phyloP scores from a whole-genome alignment of 768 basidiomycete species.

The Rhodosporidiobolus sp. region DNA sequence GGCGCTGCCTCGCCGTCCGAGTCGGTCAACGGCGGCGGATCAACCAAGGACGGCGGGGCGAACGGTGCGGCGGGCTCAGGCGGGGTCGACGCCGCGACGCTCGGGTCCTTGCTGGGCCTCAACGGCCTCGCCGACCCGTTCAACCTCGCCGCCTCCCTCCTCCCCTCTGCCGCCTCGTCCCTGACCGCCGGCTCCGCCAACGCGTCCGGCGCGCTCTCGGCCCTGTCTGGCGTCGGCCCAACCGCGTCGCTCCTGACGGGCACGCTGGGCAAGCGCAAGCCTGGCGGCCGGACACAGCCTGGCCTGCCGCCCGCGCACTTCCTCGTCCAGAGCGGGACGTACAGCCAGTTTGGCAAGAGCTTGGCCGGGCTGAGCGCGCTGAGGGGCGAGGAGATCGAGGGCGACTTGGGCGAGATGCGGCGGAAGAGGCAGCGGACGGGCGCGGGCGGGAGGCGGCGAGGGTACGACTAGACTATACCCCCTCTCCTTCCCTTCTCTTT shows the following conservation, averaged over 20 bases:
- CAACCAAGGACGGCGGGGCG: not conserved
- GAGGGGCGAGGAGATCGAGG: constrained; percentile 44
- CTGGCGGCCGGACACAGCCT: constrained; percentile 38
- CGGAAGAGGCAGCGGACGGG: constrained; percentile 42
- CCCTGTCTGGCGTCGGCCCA: constrained; percentile 32
- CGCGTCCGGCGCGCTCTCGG: constrained; percentile 28
- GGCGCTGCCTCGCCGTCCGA: constrained; percentile 24
- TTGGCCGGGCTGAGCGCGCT: constrained; percentile 41
- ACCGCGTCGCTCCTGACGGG: constrained; percentile 35
- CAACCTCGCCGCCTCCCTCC: constrained; percentile 38
- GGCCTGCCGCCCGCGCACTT: constrained; percentile 40
- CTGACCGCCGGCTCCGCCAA: constrained; percentile 7
- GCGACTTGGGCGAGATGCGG: constrained; percentile 44
- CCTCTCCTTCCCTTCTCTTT: too few species aligned
- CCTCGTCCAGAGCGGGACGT: constrained; percentile 40
- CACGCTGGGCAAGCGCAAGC: constrained; percentile 35
- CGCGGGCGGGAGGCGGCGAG: constrained; percentile 6
- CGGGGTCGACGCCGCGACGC: constrained; percentile 25
- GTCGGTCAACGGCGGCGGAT: constrained; percentile 16
- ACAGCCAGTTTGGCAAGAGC: constrained; percentile 44
- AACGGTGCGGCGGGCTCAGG: not conserved
- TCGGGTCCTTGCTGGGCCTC: constrained; percentile 27
- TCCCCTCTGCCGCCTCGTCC: constrained; percentile 21
- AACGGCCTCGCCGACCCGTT: constrained; percentile 41
- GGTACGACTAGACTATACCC: constrained; percentile 16